Conservation (phyloP, 2,329 filamentous ascomycete species). For the Botrytis fabae region DNA sequence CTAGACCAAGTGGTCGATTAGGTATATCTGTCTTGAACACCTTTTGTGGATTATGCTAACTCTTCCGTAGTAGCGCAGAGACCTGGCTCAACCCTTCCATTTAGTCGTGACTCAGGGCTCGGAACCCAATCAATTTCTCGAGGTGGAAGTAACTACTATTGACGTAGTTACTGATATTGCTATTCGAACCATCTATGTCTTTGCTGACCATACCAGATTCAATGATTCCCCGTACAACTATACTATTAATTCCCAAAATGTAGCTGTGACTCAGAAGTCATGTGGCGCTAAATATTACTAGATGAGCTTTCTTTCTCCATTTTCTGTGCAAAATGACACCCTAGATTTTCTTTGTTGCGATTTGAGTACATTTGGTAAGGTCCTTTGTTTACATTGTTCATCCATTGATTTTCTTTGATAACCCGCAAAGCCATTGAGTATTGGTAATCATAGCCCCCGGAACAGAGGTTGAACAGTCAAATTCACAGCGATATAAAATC, state of each 20-base stretch:
- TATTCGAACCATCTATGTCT: background rate
- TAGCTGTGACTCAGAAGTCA: background rate
- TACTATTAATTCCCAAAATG: background rate
- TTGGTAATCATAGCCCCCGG: background rate
- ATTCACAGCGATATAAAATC: background rate
- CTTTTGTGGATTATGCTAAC: background rate
- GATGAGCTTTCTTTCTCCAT: background rate
- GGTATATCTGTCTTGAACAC: slow-evolving; percentile 29
- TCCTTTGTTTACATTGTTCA: background rate
- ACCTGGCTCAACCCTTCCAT: slow-evolving; percentile 26
- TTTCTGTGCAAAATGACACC: background rate
- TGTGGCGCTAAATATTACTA: background rate
- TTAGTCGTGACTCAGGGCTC: slow-evolving; percentile 26
- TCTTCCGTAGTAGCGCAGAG: slow-evolving; percentile 34
- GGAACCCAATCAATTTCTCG: slow-evolving; percentile 25
- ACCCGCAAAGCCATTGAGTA: too few species aligned
- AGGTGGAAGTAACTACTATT: slow-evolving; percentile 14
- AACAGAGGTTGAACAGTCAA: slow-evolving; percentile 1
- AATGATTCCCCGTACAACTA: background rate
- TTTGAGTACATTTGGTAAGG: too few species aligned
- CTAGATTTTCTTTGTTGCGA: background rate
- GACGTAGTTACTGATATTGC: slow-evolving; percentile 1
- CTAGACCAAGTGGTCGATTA: slow-evolving; percentile 31
- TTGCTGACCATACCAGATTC: background rate
- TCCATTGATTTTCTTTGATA: background rate